Conservation (phyloP, 148 eudicot species). For the Bassia scoparia region DNA sequence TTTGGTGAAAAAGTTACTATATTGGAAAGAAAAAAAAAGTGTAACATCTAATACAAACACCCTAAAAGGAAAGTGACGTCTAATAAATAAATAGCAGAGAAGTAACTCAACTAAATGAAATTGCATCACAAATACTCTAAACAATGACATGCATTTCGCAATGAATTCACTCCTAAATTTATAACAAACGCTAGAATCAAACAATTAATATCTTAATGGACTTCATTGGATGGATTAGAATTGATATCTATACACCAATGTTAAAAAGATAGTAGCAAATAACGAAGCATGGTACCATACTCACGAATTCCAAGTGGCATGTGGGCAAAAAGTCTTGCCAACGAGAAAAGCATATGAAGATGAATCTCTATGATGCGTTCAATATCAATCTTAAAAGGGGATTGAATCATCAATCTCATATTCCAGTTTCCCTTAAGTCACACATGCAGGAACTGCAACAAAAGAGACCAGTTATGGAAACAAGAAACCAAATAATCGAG, state of each 20-base stretch:
- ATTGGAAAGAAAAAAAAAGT: no score
- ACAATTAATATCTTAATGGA: no score
- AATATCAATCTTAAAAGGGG: constrained; percentile 61
- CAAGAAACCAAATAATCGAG: neutral
- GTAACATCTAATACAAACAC: no score
- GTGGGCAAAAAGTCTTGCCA: constrained; percentile 93
- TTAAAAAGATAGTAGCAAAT: constrained; percentile 3
- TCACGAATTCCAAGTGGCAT: constrained; percentile 99
- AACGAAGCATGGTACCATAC: constrained; percentile 31
- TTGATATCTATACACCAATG: neutral
- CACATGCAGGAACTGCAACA: constrained; percentile 80
- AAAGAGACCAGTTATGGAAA: constrained; percentile 9
- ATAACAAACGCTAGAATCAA: no score
- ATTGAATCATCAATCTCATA: constrained; percentile 70
- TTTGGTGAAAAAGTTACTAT: no score
- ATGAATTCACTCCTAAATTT: no score
- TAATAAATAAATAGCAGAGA: no score
- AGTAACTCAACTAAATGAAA: no score
- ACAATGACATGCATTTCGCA: no score
- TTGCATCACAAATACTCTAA: no score
- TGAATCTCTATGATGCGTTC: constrained; percentile 92
- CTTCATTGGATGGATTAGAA: neutral
- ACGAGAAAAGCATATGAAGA: constrained; percentile 98
- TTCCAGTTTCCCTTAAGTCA: constrained; percentile 90
- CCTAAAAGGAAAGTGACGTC: no score